phyloP scores from a whole-genome alignment of 192 early-diverging fungal species.

The Thamnidium elegans region DNA sequence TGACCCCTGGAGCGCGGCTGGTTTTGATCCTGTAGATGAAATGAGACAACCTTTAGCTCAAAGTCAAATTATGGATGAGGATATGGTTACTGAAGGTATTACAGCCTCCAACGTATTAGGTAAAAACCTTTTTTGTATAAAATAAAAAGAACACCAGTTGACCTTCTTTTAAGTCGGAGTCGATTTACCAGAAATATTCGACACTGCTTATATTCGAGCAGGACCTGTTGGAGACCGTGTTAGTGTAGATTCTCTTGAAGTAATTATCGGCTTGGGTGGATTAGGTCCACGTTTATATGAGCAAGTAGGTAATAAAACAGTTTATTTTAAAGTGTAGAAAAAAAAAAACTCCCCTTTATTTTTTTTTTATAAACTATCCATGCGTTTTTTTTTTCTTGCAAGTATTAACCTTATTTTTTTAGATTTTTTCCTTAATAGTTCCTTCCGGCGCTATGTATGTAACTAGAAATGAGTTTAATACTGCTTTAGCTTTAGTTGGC shows the following conservation, averaged over 20 bases:
- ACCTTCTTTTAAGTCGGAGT: conserved; percentile 37
- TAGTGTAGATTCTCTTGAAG: conserved; percentile 42
- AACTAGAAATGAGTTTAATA: conserved; percentile 63
- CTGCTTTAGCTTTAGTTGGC: conserved; percentile 63
- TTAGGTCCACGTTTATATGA: conserved; percentile 6
- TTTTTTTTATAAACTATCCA: too few species aligned
- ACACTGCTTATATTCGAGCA: conserved; percentile 46
- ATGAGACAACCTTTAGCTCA: conserved; percentile 1
- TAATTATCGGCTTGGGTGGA: conserved; percentile 37
- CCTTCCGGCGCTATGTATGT: conserved; percentile 43
- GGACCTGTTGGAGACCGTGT: conserved; percentile 48
- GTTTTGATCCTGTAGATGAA: conserved; percentile 6
- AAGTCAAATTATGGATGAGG: not conserved
- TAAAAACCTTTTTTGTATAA: conserved; percentile 12
- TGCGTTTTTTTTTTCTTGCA: too few species aligned
- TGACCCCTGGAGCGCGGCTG: conserved; percentile 23
- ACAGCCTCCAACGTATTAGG: conserved; percentile 15
- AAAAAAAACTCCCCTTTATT: not conserved
- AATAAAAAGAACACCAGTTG: not conserved
- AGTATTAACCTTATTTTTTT: not conserved
- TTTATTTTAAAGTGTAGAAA: not conserved
- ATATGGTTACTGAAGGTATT: conserved; percentile 2
- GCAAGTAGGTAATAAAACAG: conserved; percentile 9
- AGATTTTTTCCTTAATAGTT: conserved; percentile 48
- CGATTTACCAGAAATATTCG: conserved; percentile 47